Base-by-base conservation (phyloP, 805 yeast genomes). In the Metschnikowia continentalis region DNA sequence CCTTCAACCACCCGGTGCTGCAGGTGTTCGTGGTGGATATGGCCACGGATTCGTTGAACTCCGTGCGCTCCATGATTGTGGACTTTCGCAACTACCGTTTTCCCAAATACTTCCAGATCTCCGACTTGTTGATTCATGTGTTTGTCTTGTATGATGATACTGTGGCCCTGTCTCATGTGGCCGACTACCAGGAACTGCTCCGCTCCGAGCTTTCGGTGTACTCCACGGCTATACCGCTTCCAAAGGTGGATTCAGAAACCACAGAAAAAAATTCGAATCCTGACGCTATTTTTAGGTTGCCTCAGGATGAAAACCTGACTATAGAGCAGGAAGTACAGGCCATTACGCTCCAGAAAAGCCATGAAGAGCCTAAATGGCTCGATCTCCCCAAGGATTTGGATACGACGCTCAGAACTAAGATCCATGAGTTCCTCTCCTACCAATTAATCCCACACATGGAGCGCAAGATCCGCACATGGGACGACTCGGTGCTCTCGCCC, bases 401-500 rank as follows among this genome's bases (percentile, higher is more conserved):
- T 53, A 58, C 65, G 55, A 65, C 70, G 0, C 56, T 83, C 26
- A 58, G 71, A 10, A 54, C 56, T 8, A 74, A 74, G 46, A 53
- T 82, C 14, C 65, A 71, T 42, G 86, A 82, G 32, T 67, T 80
- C 49, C 70, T 82, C 8, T 68, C 69, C 35, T 77, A 76, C 55
- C 68, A 70, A 43, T 68, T 87, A 51, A 74, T 89, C 1, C 96
- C 97, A 0, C 91, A 83, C 64, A 89, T 94, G 96, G 90, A 89
- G 61, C 70, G 79, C 50, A 86, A 88, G 60, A 79, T 90, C n/a
- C 74, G 84, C 33, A 65, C 79, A 13, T 91, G 97, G 97, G 91
- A 85, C 53, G 96, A 90, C 58, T 88, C 83, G 60, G 76, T 86
- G 4, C 79, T 90, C 13, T 80, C 82, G 38, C 91, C 95, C 4